Base-by-base conservation (phyloP, 805 yeast genomes). In the Helenozyma rhizophorensis region DNA sequence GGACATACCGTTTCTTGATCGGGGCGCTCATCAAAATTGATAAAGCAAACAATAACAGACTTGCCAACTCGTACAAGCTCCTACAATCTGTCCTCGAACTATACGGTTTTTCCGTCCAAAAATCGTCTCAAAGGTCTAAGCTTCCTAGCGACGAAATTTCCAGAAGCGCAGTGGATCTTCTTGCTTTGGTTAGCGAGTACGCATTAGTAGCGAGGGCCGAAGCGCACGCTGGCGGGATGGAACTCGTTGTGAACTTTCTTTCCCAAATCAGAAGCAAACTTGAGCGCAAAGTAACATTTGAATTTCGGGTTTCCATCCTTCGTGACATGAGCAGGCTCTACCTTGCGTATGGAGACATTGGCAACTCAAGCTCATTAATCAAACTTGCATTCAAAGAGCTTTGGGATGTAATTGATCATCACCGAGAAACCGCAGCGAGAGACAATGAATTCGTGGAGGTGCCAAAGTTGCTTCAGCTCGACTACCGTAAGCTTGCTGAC, bases 1-100 rank as follows among this genome's bases (percentile, higher is more conserved):
- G 47, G 23, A 55, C 65, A 1, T 64, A 64, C 36, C 47, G 48
- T 15, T 51, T 43, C 39, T 43, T 65, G 36, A 50, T 63, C 48
- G 40, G 45, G 32, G 57, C 69, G 5, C 49, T 62, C 22, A 24
- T 59, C 49, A 28, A 39, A 32, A 29, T 47, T 41, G 52, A 41
- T 53, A 15, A 52, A 32, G 42, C 48, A 42, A 30, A 51, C 52
- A 6, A 48, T 48, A 33, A 38, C 25, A 42, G 49, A 33, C 24
- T 40, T 54, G 19, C 56, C 54, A 70, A 46, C 40, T 24, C 62
- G 38, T 36, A 42, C 54, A 42, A 45, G 37, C 61, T 65, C 21
- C 39, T 43, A 19, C 51, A 51, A 26, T 47, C 58, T 5, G 53
- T 64, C 7, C 51, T 62, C 25, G 62, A 62, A 18, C 45, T 56